Conservation (phyloP, 2,329 filamentous ascomycete genomes). For the Verticillium alfalfae region DNA sequence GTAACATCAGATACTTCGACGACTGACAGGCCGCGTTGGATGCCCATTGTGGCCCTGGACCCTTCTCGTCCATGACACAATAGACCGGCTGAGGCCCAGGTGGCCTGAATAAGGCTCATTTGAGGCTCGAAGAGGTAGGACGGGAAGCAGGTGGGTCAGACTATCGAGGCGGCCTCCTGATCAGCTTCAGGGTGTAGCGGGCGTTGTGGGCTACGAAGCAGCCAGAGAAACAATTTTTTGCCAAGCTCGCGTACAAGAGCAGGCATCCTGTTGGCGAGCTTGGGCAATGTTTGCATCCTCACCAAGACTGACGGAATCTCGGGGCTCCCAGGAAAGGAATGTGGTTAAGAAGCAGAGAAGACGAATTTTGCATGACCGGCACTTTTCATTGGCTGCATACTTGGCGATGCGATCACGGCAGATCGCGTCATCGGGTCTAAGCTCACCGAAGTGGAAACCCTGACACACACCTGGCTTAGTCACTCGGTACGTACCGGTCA, state of each 20-base stretch:
- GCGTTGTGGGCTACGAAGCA: not conserved
- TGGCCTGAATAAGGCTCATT: not conserved
- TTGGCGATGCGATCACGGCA: constrained; percentile 4
- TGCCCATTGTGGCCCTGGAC: not conserved
- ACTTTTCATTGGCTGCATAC: constrained; percentile 1
- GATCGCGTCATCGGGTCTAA: constrained; percentile 6
- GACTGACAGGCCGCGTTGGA: no score
- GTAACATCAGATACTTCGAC: no score
- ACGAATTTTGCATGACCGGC: constrained; percentile 1
- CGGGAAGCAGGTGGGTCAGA: not conserved
- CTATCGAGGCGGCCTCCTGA: not conserved
- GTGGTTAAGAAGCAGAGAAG: not conserved
- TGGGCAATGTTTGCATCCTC: not conserved
- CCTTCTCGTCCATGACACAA: not conserved
- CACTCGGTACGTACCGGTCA: not conserved
- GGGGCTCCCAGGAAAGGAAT: constrained; percentile 1
- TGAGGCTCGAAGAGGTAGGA: not conserved
- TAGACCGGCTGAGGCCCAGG: not conserved
- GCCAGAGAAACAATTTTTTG: not conserved
- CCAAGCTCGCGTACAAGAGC: not conserved
- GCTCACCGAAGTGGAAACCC: constrained; percentile 2
- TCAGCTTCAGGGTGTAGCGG: not conserved
- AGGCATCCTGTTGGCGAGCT: not conserved
- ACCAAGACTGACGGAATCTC: constrained; percentile 2
- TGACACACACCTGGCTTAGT: constrained; percentile 1